Evolutionary conservation across 2,329 filamentous ascomycete genomes (phyloP).

Genomic region (Didymella exigua): DNA sequence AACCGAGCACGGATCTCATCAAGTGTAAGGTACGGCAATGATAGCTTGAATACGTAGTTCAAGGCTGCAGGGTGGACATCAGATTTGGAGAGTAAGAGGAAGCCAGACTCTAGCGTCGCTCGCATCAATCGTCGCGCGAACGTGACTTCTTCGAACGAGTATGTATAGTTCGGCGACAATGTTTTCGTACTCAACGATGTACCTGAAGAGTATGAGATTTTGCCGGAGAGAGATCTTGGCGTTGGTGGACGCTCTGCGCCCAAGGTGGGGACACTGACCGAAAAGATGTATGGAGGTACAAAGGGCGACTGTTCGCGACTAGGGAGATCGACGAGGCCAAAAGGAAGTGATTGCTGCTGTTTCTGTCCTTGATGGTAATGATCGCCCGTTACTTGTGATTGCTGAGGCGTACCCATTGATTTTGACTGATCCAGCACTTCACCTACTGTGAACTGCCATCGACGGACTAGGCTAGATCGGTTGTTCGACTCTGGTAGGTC

Average conservation of each 20-base stretch:
- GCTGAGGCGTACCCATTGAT: constrained; percentile 2
- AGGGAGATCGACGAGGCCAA: constrained; percentile 38
- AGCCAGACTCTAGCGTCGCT: constrained; percentile 66
- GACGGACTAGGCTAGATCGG: constrained; percentile 18
- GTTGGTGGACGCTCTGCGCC: constrained; percentile 13
- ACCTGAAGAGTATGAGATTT: constrained; percentile 26
- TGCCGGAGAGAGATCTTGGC: neutral
- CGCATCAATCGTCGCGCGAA: constrained; percentile 76
- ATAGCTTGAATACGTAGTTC: constrained; percentile 70
- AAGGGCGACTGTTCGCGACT: constrained; percentile 26
- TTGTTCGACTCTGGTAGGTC: constrained; percentile 5
- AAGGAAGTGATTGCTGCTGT: constrained; percentile 29
- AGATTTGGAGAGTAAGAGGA: constrained; percentile 61
- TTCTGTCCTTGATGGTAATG: constrained; percentile 1
- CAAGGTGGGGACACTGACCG: constrained; percentile 34
- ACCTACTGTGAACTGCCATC: constrained; percentile 22
- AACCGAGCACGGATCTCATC: constrained; percentile 51
- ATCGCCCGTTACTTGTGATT: neutral
- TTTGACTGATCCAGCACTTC: constrained; percentile 32
- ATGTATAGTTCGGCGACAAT: constrained; percentile 55
- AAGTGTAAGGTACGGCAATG: constrained; percentile 61
- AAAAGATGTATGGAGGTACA: constrained; percentile 27
- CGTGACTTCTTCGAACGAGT: constrained; percentile 66
- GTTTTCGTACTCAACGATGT: constrained; percentile 23
- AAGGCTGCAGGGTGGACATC: constrained; percentile 34